Conservation (phyloP, 441 rosid genomes). For the Viola pubescens region DNA sequence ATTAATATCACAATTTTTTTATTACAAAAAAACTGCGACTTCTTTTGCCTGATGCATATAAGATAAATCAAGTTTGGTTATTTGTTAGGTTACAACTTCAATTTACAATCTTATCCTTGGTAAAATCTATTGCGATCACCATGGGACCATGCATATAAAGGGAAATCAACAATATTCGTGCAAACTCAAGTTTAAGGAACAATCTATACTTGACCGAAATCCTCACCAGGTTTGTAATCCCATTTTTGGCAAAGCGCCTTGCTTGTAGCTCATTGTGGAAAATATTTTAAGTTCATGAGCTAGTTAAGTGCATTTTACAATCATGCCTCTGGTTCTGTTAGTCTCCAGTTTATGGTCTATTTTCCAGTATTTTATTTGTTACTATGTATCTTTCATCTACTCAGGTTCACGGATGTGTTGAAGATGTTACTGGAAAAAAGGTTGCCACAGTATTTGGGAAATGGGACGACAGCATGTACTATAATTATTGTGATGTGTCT, state of each 20-base stretch:
- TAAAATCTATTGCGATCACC: constrained; percentile 86
- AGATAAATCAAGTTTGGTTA: constrained; percentile 13
- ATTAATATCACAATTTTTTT: not conserved
- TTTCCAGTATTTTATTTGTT: not conserved
- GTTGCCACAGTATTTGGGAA: constrained; percentile 67
- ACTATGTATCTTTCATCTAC: constrained; percentile 1
- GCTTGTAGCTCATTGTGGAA: not conserved
- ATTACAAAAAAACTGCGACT: constrained; percentile 6
- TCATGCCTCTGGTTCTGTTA: not conserved
- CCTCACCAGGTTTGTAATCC: constrained; percentile 66
- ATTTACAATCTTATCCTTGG: constrained; percentile 93
- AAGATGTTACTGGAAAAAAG: constrained; percentile 59
- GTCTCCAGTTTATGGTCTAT: constrained; percentile 4
- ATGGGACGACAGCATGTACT: constrained; percentile 88
- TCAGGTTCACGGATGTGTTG: constrained; percentile 70
- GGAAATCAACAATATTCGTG: constrained; percentile 76
- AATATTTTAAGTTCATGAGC: not conserved
- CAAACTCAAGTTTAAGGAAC: constrained; percentile 87
- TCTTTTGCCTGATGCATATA: constrained; percentile 6
- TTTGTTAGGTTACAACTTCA: constrained; percentile 71
- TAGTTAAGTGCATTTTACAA: not conserved
- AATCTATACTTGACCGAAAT: constrained; percentile 79
- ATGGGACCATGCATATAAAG: constrained; percentile 70
- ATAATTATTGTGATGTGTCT: constrained; percentile 37
- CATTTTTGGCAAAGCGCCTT: not conserved